These are phyloP conservation scores for Podaxis sp. DNA, from an alignment of 768 basidiomycete species.

Conservation along the genomic window DNA sequence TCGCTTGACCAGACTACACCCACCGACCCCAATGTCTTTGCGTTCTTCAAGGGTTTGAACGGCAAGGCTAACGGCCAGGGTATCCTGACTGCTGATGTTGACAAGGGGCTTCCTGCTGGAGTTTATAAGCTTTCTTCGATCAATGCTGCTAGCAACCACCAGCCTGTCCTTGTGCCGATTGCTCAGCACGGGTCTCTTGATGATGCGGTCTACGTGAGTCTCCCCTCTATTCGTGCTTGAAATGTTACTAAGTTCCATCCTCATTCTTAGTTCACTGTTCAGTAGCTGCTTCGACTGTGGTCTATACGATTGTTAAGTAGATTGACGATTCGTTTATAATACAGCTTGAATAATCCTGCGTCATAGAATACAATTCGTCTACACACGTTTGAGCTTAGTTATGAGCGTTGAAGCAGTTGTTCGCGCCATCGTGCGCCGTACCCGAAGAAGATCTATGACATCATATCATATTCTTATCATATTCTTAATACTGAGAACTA, in stretches of 20 bases:
- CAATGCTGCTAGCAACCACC: constrained; percentile 59
- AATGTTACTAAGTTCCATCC: background rate
- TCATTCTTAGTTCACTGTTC: constrained; percentile 27
- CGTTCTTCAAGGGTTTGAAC: no score
- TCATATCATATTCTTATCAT: background rate
- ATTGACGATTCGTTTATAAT: background rate
- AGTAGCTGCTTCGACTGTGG: constrained; percentile 15
- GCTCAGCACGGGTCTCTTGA: constrained; percentile 62
- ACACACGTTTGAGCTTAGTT: no score
- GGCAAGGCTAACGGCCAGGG: constrained; percentile 39
- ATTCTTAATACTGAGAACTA: background rate
- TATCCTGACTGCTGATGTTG: constrained; percentile 50
- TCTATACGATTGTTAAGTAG: background rate
- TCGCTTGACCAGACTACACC: constrained; percentile 44
- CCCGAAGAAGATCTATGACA: background rate
- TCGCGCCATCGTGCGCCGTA: background rate
- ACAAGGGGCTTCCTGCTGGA: constrained; percentile 57
- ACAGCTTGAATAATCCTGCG: background rate
- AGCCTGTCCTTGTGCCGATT: constrained; percentile 57
- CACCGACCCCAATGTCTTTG: constrained; percentile 40
- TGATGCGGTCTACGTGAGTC: constrained; percentile 55
- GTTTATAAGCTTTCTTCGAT: constrained; percentile 61
- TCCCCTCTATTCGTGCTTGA: background rate
- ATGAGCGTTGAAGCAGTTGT: no score
- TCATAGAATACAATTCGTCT: background rate